Conservation (phyloP, 2,329 filamentous ascomycete species). For the Microdochium nivale region DNA sequence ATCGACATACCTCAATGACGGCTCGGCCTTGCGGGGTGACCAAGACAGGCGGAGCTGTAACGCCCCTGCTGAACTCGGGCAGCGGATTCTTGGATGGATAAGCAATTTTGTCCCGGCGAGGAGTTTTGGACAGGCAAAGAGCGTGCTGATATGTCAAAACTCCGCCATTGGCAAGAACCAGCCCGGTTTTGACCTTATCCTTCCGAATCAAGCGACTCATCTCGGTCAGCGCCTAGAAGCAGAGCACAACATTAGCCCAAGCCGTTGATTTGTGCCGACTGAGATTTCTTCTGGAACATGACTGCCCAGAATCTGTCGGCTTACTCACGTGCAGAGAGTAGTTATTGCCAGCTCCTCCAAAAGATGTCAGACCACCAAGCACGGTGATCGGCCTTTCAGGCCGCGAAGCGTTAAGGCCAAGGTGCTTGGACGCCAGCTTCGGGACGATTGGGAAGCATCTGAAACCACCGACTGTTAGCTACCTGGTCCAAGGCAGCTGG, state of each 20-base stretch:
- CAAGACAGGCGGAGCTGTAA: neutral
- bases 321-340: slow-evolving; percentile 51
- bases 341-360: slow-evolving; percentile 63
- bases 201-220: slow-evolving; percentile 44
- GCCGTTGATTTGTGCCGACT: too few relatives aligned
- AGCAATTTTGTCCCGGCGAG: slow-evolving; percentile 11
- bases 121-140: slow-evolving; percentile 43
- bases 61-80: neutral
- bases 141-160: slow-evolving; percentile 58
- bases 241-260: neutral
- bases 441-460: slow-evolving; percentile 60
- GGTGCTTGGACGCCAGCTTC: slow-evolving; percentile 54
- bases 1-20: neutral
- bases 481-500: neutral
- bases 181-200: slow-evolving; percentile 35
- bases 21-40: neutral
- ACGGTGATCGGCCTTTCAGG: slow-evolving; percentile 46
- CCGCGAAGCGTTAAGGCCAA: slow-evolving; percentile 39
- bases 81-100: neutral
- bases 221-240: slow-evolving; percentile 34
- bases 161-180: slow-evolving; percentile 59
- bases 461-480: neutral
- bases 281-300: neutral
- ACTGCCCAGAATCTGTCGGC: neutral
- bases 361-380: slow-evolving; percentile 57